phyloP scores from a whole-genome alignment of 768 basidiomycete genomes.

The Crepidotus variabilis region DNA sequence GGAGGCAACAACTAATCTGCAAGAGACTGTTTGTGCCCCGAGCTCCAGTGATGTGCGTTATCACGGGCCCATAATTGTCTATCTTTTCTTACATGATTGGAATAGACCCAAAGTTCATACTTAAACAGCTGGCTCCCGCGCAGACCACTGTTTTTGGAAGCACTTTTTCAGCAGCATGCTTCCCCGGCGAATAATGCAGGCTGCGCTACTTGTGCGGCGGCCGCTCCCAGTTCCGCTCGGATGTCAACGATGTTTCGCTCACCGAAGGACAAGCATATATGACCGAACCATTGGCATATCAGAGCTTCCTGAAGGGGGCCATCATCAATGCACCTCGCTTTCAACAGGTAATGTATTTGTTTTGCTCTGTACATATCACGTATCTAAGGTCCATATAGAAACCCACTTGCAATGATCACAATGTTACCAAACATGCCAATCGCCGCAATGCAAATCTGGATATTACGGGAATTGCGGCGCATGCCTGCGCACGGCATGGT shows the following conservation, averaged over 20 bases:
- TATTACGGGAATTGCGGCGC: constrained; percentile 12
- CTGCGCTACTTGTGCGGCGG: background rate
- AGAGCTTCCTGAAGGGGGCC: constrained; percentile 1
- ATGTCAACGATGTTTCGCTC: constrained; percentile 11
- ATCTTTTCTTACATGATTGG: too few relatives aligned
- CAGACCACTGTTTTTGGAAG: background rate
- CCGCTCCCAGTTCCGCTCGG: too few relatives aligned
- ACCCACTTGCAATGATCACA: background rate
- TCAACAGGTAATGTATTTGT: background rate
- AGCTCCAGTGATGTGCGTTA: too few relatives aligned
- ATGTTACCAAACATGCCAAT: background rate
- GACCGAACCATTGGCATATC: background rate
- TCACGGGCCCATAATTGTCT: background rate
- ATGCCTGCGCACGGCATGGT: constrained; percentile 18
- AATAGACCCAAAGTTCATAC: background rate
- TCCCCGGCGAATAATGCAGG: background rate
- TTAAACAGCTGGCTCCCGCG: background rate
- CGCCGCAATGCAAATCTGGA: background rate
- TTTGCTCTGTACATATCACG: background rate
- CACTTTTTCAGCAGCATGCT: background rate
- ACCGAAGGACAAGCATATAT: constrained; percentile 11
- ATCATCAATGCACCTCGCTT: background rate
- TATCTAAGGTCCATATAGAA: background rate
- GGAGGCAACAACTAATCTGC: too few relatives aligned
- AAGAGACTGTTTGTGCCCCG: too few relatives aligned